phyloP scores from a whole-genome alignment of 192 early-diverging fungal genomes.

The Backusella macrospora region DNA sequence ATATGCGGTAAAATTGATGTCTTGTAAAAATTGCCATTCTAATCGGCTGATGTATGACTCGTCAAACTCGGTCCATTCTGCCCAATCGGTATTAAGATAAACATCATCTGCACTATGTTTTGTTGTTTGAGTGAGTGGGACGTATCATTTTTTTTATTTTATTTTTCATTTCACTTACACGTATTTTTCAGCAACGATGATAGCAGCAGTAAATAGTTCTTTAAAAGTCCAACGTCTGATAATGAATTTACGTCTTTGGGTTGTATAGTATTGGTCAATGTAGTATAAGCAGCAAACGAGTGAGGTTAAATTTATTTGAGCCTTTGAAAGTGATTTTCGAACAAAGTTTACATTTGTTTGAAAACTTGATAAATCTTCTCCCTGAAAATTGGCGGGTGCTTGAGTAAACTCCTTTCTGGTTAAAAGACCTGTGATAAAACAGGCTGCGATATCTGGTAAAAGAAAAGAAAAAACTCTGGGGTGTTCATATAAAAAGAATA shows the following conservation, averaged over 20 bases:
- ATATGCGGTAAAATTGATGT: constrained; percentile 46
- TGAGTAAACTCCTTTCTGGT: constrained; percentile 42
- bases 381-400: neutral
- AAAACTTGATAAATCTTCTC: neutral
- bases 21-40: constrained; percentile 45
- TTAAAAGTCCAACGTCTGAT: constrained; percentile 43
- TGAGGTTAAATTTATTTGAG: constrained; percentile 52
- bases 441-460: constrained; percentile 47
- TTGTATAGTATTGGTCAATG: constrained; percentile 47
- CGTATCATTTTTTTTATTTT: neutral
- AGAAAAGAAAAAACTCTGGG: too few species aligned
- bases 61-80: constrained; percentile 40
- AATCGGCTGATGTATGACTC: constrained; percentile 41
- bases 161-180: constrained; percentile 27
- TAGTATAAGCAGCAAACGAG: constrained; percentile 52
- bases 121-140: neutral
- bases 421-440: constrained; percentile 46
- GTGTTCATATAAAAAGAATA: neutral
- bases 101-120: constrained; percentile 43
- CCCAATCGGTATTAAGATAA: constrained; percentile 52
- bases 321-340: constrained; percentile 45
- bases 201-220: constrained; percentile 49
- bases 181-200: constrained; percentile 58
- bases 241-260: constrained; percentile 4
- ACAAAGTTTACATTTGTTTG: constrained; percentile 50